Conservation (phyloP, 495 filamentous ascomycete species). For the Neurospora pannonica region DNA sequence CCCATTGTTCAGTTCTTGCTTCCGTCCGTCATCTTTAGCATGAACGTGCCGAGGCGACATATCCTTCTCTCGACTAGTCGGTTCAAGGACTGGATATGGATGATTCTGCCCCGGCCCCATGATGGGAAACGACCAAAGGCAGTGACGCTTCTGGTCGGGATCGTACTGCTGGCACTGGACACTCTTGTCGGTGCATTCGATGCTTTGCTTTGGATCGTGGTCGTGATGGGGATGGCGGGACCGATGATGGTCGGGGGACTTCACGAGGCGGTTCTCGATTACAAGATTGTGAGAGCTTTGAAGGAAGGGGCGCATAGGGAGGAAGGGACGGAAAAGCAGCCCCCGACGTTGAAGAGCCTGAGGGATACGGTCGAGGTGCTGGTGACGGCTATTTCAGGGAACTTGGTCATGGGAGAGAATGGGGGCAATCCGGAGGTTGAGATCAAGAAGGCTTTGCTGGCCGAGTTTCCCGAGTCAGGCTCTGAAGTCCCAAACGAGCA, state of each 20-base stretch:
- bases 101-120: background rate
- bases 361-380: background rate
- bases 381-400: background rate
- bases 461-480: background rate
- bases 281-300: background rate
- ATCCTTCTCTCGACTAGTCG: background rate
- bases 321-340: background rate
- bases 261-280: background rate
- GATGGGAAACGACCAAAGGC: background rate
- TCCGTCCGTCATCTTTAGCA: background rate
- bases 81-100: background rate
- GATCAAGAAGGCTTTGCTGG: background rate
- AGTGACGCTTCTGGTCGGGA: background rate
- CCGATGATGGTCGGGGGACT: constrained; percentile 4
- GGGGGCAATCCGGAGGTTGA: background rate
- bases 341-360: background rate
- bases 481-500: background rate
- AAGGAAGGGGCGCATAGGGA: background rate
- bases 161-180: background rate
- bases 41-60: background rate
- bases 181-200: background rate
- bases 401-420: background rate
- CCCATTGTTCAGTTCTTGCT: background rate
- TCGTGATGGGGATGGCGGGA: background rate
- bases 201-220: constrained; percentile 1